Base-by-base conservation (phyloP, 371 early-diverging fungal species). In the Polyrhizophydium stewartii region DNA sequence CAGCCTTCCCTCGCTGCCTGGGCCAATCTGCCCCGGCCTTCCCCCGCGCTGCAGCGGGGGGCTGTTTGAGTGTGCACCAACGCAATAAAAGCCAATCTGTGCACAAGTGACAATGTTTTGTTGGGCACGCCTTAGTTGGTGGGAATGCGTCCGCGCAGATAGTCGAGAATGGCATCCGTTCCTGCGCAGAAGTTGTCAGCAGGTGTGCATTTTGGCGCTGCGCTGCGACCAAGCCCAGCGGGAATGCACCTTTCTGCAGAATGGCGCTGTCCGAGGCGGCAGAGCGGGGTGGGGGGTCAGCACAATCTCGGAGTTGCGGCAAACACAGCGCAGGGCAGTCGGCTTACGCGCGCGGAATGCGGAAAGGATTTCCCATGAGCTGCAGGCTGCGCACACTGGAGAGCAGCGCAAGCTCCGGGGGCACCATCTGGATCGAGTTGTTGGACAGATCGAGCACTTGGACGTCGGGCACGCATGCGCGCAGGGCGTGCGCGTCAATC, bases 351-450 rank as follows among this genome's bases (percentile, higher is more conserved):
- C 88, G 65, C 16, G 90, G 88, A 0, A 87, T 81, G 56, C 86
- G 77, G 68, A 87, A 89, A 25, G 74, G 68, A 62, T 89, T 89
- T 2, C 89, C 88, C 43, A 75, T 83, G 6, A 88, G 60, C 25
- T 67, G 57, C 55, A 89, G 43, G 30, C 72, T 78, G 37, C 75
- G 76, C 35, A 89, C 73, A 0, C 70, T 69, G 25, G 59, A 49
- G 5, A 85, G 66, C 28, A 75, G 66, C 0, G 84, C 87, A 32
- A 89, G 56, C 50, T 75, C 63, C n/a, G 86, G 69, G 2, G 78
- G 84, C 13, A 64, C 35, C 1, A 40, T 25, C n/a, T 67, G 73
- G 6, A 89, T 81, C 17, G 22, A 10, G 63, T 77, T 77, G 58
- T 71, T 64, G 58, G 66, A 61, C 37, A 72, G 30, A 46, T 70